These are phyloP conservation scores for Plasmodium malariae DNA, from an alignment of 169 alveolate genomes.

Conservation along the genomic window DNA sequence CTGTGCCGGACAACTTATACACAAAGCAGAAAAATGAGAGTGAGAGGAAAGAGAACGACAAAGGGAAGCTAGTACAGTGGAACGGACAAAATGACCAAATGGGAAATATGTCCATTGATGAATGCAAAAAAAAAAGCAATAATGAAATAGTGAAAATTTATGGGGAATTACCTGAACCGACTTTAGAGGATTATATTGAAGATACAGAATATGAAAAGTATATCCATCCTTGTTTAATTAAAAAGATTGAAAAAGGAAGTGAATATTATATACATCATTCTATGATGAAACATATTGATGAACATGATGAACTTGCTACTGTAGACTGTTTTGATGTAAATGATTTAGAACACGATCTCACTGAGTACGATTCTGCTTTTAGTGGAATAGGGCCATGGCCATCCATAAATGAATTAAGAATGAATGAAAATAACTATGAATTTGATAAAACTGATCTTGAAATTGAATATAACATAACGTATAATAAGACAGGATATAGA, in stretches of 20 bases:
- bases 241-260: slow-evolving; percentile 68
- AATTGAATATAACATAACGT: slow-evolving; percentile 63
- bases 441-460: slow-evolving; percentile 74
- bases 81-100: neutral
- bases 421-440: slow-evolving; percentile 60
- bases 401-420: slow-evolving; percentile 47
- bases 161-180: slow-evolving; percentile 29
- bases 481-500: slow-evolving; percentile 24
- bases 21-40: slow-evolving; percentile 12
- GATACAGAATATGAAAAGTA: slow-evolving; percentile 26
- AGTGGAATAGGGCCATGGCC: slow-evolving; percentile 88
- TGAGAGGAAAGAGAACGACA: neutral
- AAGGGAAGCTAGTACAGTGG: neutral
- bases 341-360: slow-evolving; percentile 77
- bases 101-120: slow-evolving; percentile 11
- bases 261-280: slow-evolving; percentile 50
- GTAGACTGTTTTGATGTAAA: slow-evolving; percentile 64
- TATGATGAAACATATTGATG: neutral
- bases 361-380: slow-evolving; percentile 82
- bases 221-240: slow-evolving; percentile 41
- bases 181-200: slow-evolving; percentile 72
- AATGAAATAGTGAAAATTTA: neutral
- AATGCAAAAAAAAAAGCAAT: slow-evolving; percentile 19
- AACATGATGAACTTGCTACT: slow-evolving; percentile 14
- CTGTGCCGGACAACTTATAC: slow-evolving; percentile 43